Evolutionary conservation across 768 basidiomycete genomes (phyloP).

Genomic region (Pisolithus tinctorius): DNA sequence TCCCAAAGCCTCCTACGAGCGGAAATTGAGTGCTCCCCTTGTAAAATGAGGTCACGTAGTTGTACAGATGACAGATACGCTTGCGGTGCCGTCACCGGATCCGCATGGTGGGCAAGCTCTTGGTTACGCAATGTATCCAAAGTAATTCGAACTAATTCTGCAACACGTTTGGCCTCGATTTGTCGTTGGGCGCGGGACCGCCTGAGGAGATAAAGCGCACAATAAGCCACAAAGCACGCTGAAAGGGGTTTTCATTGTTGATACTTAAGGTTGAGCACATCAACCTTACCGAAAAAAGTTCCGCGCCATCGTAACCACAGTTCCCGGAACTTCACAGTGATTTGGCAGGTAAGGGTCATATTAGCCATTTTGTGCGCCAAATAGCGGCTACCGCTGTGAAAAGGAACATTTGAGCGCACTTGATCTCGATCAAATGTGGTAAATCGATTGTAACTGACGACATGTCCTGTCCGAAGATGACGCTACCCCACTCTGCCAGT

Average conservation of each 20-base stretch:
- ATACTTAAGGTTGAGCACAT: slow-evolving; percentile 1
- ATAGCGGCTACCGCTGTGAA: slow-evolving; percentile 60
- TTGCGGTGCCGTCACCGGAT: slow-evolving; percentile 66
- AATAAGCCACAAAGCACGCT: slow-evolving; percentile 23
- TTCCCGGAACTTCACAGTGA: slow-evolving; percentile 60
- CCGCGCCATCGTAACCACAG: slow-evolving; percentile 63
- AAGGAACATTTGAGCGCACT: slow-evolving; percentile 9
- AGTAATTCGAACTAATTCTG: slow-evolving; percentile 70
- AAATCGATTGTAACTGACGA: slow-evolving; percentile 42
- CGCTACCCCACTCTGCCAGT: slow-evolving; percentile 64
- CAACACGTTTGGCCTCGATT: slow-evolving; percentile 58
- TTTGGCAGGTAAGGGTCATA: slow-evolving; percentile 58
- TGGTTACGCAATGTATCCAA: slow-evolving; percentile 77
- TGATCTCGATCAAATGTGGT: slow-evolving; percentile 16
- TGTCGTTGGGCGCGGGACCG: slow-evolving; percentile 40
- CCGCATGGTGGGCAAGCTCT: slow-evolving; percentile 75
- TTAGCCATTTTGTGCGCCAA: slow-evolving; percentile 66
- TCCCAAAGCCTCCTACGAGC: slow-evolving; percentile 69
- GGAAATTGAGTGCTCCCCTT: slow-evolving; percentile 70
- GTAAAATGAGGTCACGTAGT: slow-evolving; percentile 79
- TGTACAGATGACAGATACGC: slow-evolving; percentile 82
- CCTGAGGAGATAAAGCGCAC: slow-evolving; percentile 13
- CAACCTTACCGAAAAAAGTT: slow-evolving; percentile 51
- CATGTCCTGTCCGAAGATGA: slow-evolving; percentile 58
- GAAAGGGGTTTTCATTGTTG: slow-evolving; percentile 12